Percentiles rank a stretch among this genome's conserved stretches.
Evolutionary conservation across 73 alveolate species (phyloP).

Genomic region (Paramecium octaurelia): DNA sequence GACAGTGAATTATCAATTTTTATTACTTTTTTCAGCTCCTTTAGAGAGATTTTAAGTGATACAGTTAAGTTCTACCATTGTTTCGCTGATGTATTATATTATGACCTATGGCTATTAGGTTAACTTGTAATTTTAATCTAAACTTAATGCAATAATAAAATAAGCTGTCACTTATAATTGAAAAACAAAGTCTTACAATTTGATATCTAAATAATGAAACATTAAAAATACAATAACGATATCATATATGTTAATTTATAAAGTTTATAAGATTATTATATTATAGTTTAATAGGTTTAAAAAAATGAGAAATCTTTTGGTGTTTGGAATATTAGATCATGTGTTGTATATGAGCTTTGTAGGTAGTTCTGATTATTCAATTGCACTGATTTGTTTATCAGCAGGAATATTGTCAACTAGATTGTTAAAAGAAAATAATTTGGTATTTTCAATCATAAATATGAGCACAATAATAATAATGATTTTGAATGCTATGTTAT

Average conservation of each 20-base stretch:
- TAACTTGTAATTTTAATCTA: background rate
- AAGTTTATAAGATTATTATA: background rate
- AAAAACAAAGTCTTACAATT: background rate
- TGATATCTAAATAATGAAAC: background rate
- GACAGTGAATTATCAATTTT: too few relatives aligned
- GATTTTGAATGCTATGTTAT: background rate
- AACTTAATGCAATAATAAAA: background rate
- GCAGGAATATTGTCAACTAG: background rate
- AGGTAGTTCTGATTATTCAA: background rate
- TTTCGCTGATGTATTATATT: too few relatives aligned
- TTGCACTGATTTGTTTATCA: background rate
- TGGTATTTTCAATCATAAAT: background rate
- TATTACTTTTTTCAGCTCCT: too few relatives aligned
- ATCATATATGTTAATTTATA: background rate
- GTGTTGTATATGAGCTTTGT: background rate
- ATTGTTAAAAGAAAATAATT: background rate
- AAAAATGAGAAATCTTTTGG: conserved; percentile 7
- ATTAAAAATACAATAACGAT: background rate
- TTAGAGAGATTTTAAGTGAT: too few relatives aligned
- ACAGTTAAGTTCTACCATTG: too few relatives aligned
- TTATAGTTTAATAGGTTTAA: background rate
- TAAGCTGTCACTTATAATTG: background rate
- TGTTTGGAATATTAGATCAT: conserved; percentile 14
- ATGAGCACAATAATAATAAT: background rate
- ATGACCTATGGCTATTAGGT: too few relatives aligned